Evolutionary conservation across 2,329 filamentous ascomycete genomes (phyloP), one percentile per base, ranked within the genome.

Genomic region (Rutstroemia sp.): DNA sequence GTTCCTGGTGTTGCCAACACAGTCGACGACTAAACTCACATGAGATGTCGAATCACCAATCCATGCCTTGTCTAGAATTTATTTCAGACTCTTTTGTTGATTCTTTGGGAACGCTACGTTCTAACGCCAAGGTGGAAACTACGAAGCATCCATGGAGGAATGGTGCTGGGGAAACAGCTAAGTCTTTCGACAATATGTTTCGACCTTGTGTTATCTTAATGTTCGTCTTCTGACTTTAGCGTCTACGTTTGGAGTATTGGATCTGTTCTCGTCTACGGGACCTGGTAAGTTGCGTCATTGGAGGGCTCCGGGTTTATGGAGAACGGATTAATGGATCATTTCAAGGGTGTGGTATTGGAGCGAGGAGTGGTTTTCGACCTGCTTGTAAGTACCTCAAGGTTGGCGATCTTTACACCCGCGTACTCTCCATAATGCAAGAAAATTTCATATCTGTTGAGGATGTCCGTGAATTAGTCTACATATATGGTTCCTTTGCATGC

Each of bases 311-410:
- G 53, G 17, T 23, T 45, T 30, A 25, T 23, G 21, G 42, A 46
- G 5, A 46, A 46, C 19, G 42, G 21, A 12, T 23, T 14, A 21
- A 14, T 46, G 42, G 42, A 21, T 23, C 8, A 12, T 21, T 14
- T 17, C 6, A 23, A 48, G 34, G n/a, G 27, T 47, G 44, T 16
- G 50, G 27, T 34, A 48, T n/a, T 39, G 34, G 42, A 53, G 52
- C 19, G 25, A 39, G 19, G 38, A 51, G 37, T 51, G 19, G 54
- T 53, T 30, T 52, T 48, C 25, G 46, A 57, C 54, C 57, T 64
- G 44, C 52, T 63, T 68, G 66, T 67, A 67, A 67, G 65, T 67
- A 67, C 63, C 57, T 58, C 61, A 68, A 66, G 65, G 65, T 68
- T 66, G 55, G 65, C 64, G 53, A 65, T 66, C 58, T 61, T 61